phyloP scores from a whole-genome alignment of 257 asterid species.

The Solanum paucissectum region DNA sequence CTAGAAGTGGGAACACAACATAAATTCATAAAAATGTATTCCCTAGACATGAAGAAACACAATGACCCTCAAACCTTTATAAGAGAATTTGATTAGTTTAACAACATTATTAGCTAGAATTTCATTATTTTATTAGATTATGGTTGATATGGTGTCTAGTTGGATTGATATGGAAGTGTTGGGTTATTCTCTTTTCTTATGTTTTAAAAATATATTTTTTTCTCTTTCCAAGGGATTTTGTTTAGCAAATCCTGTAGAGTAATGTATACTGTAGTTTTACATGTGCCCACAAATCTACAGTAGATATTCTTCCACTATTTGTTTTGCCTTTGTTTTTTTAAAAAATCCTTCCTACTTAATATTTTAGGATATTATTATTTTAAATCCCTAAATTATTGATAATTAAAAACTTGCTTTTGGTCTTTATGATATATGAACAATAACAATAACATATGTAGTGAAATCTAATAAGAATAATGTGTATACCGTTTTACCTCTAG shows the following conservation, averaged over 20 bases:
- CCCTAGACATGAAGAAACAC: neutral
- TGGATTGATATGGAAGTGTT: conserved; percentile 21
- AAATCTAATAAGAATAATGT: neutral
- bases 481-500: too few species aligned
- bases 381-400: neutral
- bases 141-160: conserved; percentile 31
- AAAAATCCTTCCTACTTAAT: neutral
- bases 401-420: neutral
- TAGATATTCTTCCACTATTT: conserved; percentile 25
- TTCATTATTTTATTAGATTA: conserved; percentile 21
- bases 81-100: neutral
- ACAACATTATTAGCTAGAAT: conserved; percentile 1
- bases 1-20: neutral
- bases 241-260: conserved; percentile 9
- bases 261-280: conserved; percentile 11
- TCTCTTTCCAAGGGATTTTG: conserved; percentile 3
- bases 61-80: neutral
- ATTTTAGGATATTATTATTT: neutral
- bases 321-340: neutral
- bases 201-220: neutral
- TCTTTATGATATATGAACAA: neutral
- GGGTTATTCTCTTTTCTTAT: neutral
- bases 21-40: neutral
- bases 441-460: too few species aligned
- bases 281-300: conserved; percentile 40